Base-by-base conservation (phyloP, 176 grass and related monocot genomes). In the Oryza nivara region DNA sequence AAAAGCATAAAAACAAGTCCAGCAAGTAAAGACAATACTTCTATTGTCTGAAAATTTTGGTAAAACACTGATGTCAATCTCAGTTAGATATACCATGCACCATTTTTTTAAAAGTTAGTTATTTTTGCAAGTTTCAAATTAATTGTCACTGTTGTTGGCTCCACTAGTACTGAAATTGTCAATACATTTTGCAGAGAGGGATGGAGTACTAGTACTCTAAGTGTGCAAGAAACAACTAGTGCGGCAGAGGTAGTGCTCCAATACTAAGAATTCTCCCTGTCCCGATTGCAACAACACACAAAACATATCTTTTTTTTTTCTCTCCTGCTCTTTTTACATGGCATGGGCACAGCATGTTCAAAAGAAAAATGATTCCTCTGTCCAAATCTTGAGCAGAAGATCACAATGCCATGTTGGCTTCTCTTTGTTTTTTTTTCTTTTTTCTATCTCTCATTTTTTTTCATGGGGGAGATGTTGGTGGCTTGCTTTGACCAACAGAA, bases 371-470 rank as follows among this genome's bases (percentile, higher is more conserved):
- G 45, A 51, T 70, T 75, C 68, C 23, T 30, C 60, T 44, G 69
- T 54, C 68, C 60, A 83, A 74, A 86, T 90, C 79, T 74, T 83
- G 65, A 9, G 35, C 68, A 73, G 46, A 82, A 89, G 83, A 90
- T 86, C 73, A 38, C 79, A 40, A 28, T 30, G 46, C 74, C 68
- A 69, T 43, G 68, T 61, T 72, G 74, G 46, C 41, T 70, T 60
- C 56, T 54, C 16, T 54, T 0, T 54, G 30, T 6, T 20, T 9
- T 58, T 0, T 5, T 20, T 4, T 58, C 16, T 19, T 20, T 20
- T 58, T 58, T 58, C 35, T 5, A 51, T 20, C 38, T 40, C 38
- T 40, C 38, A 40, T 40, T 40, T 40, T 40, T 1, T 60, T 60
- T 60, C 4, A 60, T 20, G 30, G 30, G 19, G 56, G 56, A 60